Percentiles rank a stretch among this genome's conserved stretches.
Conservation (phyloP, 352 stramenopile species). For the Globisporangium perplexum region DNA sequence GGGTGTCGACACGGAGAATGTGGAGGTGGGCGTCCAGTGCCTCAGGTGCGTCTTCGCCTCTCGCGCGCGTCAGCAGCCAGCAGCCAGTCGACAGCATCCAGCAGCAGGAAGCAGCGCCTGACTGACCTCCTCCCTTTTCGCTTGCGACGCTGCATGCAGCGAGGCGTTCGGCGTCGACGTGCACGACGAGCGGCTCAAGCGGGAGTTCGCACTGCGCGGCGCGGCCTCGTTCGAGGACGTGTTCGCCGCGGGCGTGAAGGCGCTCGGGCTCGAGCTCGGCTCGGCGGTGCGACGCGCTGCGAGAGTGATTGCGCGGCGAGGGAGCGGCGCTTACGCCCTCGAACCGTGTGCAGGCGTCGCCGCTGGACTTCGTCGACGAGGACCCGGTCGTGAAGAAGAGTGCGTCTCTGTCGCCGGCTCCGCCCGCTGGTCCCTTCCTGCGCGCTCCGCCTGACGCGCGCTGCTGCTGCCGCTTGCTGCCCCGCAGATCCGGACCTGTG, state of each 20-base stretch:
- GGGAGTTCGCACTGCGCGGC: conserved; percentile 34
- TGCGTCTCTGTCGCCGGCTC: conserved; percentile 12
- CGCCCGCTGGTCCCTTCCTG: background rate
- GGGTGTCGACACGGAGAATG: conserved; percentile 47
- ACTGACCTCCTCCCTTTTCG: background rate
- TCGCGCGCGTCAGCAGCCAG: too few species aligned
- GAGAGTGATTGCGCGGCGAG: background rate
- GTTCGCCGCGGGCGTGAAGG: conserved; percentile 60
- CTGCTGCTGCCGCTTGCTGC: background rate
- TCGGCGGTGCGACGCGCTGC: conserved; percentile 3
- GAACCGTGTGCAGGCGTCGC: conserved; percentile 11
- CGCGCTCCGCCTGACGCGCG: background rate
- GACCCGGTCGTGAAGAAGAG: conserved; percentile 76
- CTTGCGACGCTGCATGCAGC: conserved; percentile 18
- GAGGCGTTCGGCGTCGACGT: conserved; percentile 67
- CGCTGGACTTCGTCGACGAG: conserved; percentile 30
- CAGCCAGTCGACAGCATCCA: too few species aligned
- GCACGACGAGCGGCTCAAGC: conserved; percentile 49
- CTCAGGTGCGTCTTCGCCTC: conserved; percentile 24
- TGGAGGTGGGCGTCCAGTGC: conserved; percentile 62
- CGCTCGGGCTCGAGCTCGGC: conserved; percentile 46
- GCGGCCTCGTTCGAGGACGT: conserved; percentile 55
- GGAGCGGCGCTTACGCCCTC: too few species aligned
- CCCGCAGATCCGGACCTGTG: conserved; percentile 69
- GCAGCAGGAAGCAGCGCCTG: background rate